Percentiles rank a stretch among this genome's conserved stretches.
Evolutionary conservation across 176 grass and related monocot genomes (phyloP).

Genomic region (Musa beccarii): DNA sequence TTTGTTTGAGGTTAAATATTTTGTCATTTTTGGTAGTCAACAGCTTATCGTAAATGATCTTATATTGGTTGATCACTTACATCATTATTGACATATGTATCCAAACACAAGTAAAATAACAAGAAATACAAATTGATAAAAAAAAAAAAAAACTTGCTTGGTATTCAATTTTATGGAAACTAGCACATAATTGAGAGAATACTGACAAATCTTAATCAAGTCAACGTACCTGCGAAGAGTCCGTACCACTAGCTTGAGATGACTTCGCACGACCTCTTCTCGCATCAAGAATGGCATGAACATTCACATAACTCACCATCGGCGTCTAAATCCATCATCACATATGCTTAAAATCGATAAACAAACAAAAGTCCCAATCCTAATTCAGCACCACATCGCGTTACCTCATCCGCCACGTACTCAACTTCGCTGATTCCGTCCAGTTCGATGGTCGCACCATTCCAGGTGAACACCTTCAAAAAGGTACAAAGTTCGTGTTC

Average conservation of each 20-base stretch:
- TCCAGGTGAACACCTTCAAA: conserved; percentile 77
- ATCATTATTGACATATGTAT: no score
- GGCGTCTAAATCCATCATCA: conserved; percentile 43
- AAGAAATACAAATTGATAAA: no score
- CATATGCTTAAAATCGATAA: not conserved
- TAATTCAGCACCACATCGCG: not conserved
- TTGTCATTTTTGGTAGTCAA: no score
- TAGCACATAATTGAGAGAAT: no score
- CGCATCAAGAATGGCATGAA: conserved; percentile 56
- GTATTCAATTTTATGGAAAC: no score
- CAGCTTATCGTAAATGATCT: no score
- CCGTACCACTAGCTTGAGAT: conserved; percentile 33
- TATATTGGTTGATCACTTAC: no score
- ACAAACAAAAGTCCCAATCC: not conserved
- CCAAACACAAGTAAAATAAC: no score
- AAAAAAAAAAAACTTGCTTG: no score
- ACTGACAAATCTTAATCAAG: not conserved
- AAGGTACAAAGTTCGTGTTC: not conserved
- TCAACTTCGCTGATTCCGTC: conserved; percentile 81
- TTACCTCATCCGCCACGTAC: conserved; percentile 81
- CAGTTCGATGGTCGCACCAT: conserved; percentile 73
- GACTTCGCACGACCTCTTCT: conserved; percentile 46
- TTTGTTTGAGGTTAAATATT: no score
- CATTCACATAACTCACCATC: conserved; percentile 74
- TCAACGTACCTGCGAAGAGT: conserved; percentile 44